Evolutionary conservation across 2,329 filamentous ascomycete genomes (phyloP).

Genomic region (Beauveria caledonica): DNA sequence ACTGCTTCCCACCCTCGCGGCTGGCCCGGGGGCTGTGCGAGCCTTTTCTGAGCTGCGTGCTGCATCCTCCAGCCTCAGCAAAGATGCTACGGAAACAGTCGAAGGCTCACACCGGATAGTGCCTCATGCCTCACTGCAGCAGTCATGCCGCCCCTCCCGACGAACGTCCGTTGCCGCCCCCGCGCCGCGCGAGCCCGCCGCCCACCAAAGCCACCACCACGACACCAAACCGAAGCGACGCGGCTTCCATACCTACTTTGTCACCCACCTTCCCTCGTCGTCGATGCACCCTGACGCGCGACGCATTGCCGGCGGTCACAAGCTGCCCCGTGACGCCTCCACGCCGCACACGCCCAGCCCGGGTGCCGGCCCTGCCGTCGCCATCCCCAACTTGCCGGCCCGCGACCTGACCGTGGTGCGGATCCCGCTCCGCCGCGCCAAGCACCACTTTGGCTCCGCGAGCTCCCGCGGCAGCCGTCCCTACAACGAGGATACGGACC

Average conservation of each 20-base stretch:
- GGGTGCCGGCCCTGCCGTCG: slow-evolving; percentile 48
- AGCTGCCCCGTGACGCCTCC: slow-evolving; percentile 77
- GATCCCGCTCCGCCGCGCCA: slow-evolving; percentile 86
- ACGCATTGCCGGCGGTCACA: slow-evolving; percentile 59
- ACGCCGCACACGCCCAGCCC: slow-evolving; percentile 59
- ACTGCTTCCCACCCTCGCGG: slow-evolving; percentile 2
- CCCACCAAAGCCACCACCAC: neutral
- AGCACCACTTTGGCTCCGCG: slow-evolving; percentile 86
- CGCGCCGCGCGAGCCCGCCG: neutral
- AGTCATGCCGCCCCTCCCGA: neutral
- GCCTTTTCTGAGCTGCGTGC: neutral
- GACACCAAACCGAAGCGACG: slow-evolving; percentile 26
- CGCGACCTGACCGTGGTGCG: slow-evolving; percentile 88
- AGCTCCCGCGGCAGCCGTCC: slow-evolving; percentile 72
- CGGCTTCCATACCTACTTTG: slow-evolving; percentile 90
- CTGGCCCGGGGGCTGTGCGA: neutral
- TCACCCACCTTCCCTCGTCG: slow-evolving; percentile 88
- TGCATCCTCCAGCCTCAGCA: neutral
- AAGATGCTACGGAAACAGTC: neutral
- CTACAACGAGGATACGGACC: slow-evolving; percentile 90
- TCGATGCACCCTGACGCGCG: slow-evolving; percentile 84
- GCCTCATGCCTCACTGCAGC: neutral
- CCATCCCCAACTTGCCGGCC: slow-evolving; percentile 49
- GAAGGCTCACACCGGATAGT: neutral
- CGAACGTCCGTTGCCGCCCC: slow-evolving; percentile 2